Evolutionary conservation across 176 grass and related monocot species (phyloP).

Genomic region (Musa beccarii): DNA sequence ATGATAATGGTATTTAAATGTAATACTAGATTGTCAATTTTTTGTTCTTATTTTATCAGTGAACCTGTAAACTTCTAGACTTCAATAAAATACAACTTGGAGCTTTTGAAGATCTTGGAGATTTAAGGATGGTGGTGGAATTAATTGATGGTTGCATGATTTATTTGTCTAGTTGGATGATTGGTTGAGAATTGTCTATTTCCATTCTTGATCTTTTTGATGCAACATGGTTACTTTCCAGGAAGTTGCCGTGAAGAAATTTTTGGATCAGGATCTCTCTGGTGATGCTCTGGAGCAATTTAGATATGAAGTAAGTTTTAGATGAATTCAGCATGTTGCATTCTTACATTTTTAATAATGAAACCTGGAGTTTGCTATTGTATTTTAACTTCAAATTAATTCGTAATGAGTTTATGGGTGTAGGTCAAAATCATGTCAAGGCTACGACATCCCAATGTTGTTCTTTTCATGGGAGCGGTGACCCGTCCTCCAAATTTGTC

Average conservation of each 20-base stretch:
- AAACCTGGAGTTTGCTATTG: neutral
- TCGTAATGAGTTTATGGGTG: constrained; percentile 22
- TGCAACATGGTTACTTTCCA: constrained; percentile 10
- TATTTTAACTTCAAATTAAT: neutral
- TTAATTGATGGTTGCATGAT: no score
- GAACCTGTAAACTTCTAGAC: neutral
- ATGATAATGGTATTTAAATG: neutral
- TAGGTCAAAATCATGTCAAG: constrained; percentile 95
- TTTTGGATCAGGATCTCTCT: constrained; percentile 92
- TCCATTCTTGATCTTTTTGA: neutral
- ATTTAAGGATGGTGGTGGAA: no score
- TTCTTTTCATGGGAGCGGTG: constrained; percentile 99
- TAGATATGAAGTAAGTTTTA: constrained; percentile 85
- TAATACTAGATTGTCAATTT: neutral
- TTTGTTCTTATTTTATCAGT: neutral
- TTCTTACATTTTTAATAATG: neutral
- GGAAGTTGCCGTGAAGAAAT: constrained; percentile 99
- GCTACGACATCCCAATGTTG: constrained; percentile 90
- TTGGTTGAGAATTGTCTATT: neutral
- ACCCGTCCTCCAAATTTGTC: constrained; percentile 93
- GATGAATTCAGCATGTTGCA: neutral
- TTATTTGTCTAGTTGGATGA: neutral
- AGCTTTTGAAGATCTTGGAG: no score
- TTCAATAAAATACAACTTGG: neutral
- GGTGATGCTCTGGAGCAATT: constrained; percentile 89